Evolutionary conservation across 176 grass and related monocot genomes (phyloP).

Genomic region (Aegilops tauschii): DNA sequence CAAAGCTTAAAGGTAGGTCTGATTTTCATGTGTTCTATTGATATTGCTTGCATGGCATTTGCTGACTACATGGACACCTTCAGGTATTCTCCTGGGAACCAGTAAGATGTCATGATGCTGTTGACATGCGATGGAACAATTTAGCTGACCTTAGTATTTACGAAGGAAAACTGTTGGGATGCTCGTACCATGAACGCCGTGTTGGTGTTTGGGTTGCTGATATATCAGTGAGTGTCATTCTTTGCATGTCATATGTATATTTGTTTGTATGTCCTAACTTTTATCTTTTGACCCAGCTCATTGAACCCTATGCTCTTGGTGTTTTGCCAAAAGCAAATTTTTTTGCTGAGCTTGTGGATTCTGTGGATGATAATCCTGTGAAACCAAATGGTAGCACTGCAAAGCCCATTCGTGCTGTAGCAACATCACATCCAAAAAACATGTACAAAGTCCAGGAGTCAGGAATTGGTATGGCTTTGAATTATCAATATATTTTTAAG

Average conservation of each 20-base stretch:
- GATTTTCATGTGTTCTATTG: conserved; percentile 4
- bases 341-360: conserved; percentile 50
- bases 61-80: conserved; percentile 19
- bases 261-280: conserved; percentile 34
- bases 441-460: conserved; percentile 41
- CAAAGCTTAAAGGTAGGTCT: conserved; percentile 69
- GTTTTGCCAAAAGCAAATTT: conserved; percentile 64
- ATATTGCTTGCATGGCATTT: not conserved
- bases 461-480: conserved; percentile 37
- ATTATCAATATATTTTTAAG: conserved; percentile 17
- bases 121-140: conserved; percentile 91
- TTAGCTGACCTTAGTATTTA: conserved; percentile 93
- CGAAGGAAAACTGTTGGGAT: conserved; percentile 98
- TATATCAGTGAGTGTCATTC: conserved; percentile 72
- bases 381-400: conserved; percentile 33
- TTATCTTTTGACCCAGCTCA: conserved; percentile 56
- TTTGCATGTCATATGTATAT: not conserved
- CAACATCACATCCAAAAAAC: conserved; percentile 37
- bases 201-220: conserved; percentile 97
- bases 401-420: conserved; percentile 35
- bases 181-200: conserved; percentile 61
- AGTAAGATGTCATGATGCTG: conserved; percentile 82
- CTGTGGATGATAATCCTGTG: conserved; percentile 48
- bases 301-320: conserved; percentile 91
- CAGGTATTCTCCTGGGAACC: conserved; percentile 99